Conservation (phyloP, 495 filamentous ascomycete species). For the Penicillium angulare region DNA sequence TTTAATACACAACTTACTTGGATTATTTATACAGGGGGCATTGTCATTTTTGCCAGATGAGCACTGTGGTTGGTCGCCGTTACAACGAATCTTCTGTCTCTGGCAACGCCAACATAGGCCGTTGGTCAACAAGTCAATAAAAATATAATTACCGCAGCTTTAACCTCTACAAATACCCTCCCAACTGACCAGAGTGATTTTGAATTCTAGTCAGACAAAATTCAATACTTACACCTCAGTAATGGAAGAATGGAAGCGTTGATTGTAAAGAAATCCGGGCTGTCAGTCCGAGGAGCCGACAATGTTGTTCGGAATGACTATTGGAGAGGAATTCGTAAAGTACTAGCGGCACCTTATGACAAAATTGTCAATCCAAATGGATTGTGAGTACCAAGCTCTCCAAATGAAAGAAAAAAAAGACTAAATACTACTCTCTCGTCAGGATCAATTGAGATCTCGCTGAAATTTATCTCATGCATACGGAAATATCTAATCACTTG, state of each 20-base stretch:
- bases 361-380: neutral
- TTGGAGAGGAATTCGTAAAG: neutral
- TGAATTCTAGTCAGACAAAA: too few relatives aligned
- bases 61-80: too few relatives aligned
- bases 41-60: too few relatives aligned
- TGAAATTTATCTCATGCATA: constrained; percentile 16
- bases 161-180: too few relatives aligned
- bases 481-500: constrained; percentile 11
- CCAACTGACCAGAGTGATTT: too few relatives aligned
- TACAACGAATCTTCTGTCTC: too few relatives aligned
- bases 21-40: too few relatives aligned
- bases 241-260: neutral
- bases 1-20: too few relatives aligned
- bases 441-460: constrained; percentile 3
- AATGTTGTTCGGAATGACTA: neutral
- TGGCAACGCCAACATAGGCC: too few relatives aligned
- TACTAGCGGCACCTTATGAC: neutral
- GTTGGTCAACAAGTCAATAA: too few relatives aligned
- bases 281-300: neutral
- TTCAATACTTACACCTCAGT: neutral
- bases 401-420: neutral
- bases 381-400: neutral
- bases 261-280: neutral
- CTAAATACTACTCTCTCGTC: neutral
- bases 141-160: too few relatives aligned